Base-by-base conservation (phyloP, 148 eudicot genomes). In the Polygonum aviculare region DNA sequence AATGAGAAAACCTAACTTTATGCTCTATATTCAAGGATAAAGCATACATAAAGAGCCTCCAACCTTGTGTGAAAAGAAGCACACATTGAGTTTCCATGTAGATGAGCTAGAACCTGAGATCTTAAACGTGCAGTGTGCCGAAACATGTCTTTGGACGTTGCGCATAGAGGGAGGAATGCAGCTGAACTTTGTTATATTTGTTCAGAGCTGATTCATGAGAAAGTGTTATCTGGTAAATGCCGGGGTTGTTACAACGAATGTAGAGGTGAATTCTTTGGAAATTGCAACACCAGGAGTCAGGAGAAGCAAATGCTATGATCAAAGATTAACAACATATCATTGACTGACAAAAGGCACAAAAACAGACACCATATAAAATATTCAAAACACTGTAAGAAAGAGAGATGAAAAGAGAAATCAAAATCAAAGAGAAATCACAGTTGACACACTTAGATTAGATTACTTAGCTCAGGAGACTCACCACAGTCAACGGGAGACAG, bases 31-130 rank as follows among this genome's bases (percentile, higher is more conserved):
- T 41, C 33, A 21, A 44, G 33, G 12, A 19, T 44, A 2, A 4
- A 21, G 35, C 19, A 7, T 10, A 26, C 31, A 44, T 26, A 48
- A n/a, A n/a, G 22, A 36, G 51, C 14, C 19, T 71, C 75, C 8
- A 10, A 72, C 75, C 54, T 72, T 72, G 75, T 44, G 75, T 72
- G 75, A 44, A 72, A 44, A 72, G 50, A 72, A 19, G 36, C 33
- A 72, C 40, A 41, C 11, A 12, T 72, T 41, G 75, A 72, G 75
- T 48, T 48, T 21, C 54, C 19, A 26, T 72, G 45, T 36, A 72
- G 52, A 48, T 72, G 75, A 72, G 75, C 16, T 44, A 44, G 15
- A 44, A 72, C 9, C 38, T 41, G 75, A 72, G 75, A 41, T 72
- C 75, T 44, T 45, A 44, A 8, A 26, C 8, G 47, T 14, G 52